A percentile compares a stretch with the other conserved stretches of the same genome.
These are phyloP conservation scores for Fusarium agapanthi DNA, from an alignment of 2,329 filamentous ascomycete genomes.

Conservation along the genomic window DNA sequence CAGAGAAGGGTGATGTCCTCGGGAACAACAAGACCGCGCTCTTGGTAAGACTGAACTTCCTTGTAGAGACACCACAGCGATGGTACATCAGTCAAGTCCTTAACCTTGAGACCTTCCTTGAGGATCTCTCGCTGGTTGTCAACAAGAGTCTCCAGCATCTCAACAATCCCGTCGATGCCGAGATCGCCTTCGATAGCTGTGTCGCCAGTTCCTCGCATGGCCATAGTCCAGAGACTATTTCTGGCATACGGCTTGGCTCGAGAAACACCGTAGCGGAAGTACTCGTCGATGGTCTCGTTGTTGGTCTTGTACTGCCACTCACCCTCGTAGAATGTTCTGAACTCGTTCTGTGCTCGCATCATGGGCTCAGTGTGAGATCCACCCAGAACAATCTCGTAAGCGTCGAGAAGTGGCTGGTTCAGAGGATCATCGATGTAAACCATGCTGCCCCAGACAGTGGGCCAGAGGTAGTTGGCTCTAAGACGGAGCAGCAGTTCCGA, in stretches of 20 bases:
- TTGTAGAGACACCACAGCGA: slow-evolving; percentile 74
- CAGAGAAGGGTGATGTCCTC: slow-evolving; percentile 71
- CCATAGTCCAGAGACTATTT: slow-evolving; percentile 71
- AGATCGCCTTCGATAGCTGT: slow-evolving; percentile 64
- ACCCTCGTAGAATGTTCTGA: slow-evolving; percentile 62
- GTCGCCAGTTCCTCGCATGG: slow-evolving; percentile 76
- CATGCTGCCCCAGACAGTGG: slow-evolving; percentile 75
- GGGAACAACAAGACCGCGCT: slow-evolving; percentile 64
- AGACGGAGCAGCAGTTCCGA: slow-evolving; percentile 77
- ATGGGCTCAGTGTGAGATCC: slow-evolving; percentile 79
- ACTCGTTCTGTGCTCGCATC: slow-evolving; percentile 68
- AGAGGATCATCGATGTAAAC: slow-evolving; percentile 75
- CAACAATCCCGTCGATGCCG: slow-evolving; percentile 54
- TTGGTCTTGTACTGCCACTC: slow-evolving; percentile 77
- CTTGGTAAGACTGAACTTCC: slow-evolving; percentile 71
- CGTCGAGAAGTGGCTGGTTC: slow-evolving; percentile 75
- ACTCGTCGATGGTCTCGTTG: slow-evolving; percentile 72
- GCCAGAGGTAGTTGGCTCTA: slow-evolving; percentile 80
- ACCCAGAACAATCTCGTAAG: slow-evolving; percentile 78
- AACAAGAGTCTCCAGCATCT: slow-evolving; percentile 41
- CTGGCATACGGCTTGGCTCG: slow-evolving; percentile 72
- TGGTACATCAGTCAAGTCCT: slow-evolving; percentile 30
- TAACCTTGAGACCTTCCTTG: slow-evolving; percentile 24
- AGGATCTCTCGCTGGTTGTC: slow-evolving; percentile 50
- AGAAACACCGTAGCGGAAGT: slow-evolving; percentile 72